Evolutionary conservation across 2,329 filamentous ascomycete genomes (phyloP).

Genomic region (Thelonectria olida): DNA sequence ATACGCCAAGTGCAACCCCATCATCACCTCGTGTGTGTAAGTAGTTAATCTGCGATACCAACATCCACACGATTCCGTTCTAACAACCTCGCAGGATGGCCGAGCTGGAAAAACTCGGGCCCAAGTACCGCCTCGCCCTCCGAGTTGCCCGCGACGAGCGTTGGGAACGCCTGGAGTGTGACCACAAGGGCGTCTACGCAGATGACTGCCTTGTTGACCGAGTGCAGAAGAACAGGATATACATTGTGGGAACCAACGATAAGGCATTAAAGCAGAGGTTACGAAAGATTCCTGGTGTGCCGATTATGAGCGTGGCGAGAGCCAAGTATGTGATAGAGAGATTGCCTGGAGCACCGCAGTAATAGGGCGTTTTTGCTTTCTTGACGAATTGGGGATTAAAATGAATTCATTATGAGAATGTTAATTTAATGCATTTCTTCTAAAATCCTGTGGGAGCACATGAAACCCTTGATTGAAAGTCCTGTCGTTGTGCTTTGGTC

Average conservation of each 20-base stretch:
- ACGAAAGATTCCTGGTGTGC: conserved; percentile 75
- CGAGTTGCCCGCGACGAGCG: conserved; percentile 89
- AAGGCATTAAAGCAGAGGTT: conserved; percentile 84
- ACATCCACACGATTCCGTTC: neutral
- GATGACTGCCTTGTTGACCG: conserved; percentile 86
- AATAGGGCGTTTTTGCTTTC: conserved; percentile 28
- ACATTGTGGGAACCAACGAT: conserved; percentile 82
- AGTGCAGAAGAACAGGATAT: conserved; percentile 78
- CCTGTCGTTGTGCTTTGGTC: neutral
- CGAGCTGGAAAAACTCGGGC: conserved; percentile 88
- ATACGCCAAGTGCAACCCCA: conserved; percentile 88
- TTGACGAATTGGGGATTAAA: neutral
- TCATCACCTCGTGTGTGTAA: conserved; percentile 77
- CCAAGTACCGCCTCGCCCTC: conserved; percentile 87
- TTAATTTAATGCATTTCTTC: neutral
- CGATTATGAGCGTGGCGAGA: conserved; percentile 82
- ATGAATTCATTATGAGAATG: neutral
- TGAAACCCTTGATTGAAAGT: neutral
- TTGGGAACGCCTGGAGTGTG: conserved; percentile 86
- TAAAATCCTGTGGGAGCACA: neutral
- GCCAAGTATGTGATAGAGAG: conserved; percentile 96
- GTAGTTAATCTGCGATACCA: neutral
- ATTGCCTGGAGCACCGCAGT: conserved; percentile 82
- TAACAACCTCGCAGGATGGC: conserved; percentile 59
- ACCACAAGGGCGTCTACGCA: conserved; percentile 84